These are phyloP conservation scores for Mortierella antarctica DNA, from an alignment of 192 early-diverging fungal species.

Conservation along the genomic window DNA sequence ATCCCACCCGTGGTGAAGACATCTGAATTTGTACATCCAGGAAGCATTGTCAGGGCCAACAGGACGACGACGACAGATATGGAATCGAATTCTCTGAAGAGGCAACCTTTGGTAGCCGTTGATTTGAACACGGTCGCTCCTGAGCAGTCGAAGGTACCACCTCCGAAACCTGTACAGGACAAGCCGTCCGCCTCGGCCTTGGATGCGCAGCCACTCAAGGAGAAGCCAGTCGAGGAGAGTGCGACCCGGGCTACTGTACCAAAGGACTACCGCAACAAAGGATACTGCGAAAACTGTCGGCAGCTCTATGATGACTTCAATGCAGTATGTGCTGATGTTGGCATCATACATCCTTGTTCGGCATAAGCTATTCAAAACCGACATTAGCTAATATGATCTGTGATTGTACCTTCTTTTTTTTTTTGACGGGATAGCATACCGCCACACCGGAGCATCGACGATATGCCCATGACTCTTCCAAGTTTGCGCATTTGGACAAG, in stretches of 20 bases:
- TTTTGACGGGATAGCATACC: slow-evolving; percentile 16
- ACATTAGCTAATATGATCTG: neutral
- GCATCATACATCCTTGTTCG: neutral
- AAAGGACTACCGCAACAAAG: slow-evolving; percentile 9
- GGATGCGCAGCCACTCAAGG: too few species aligned
- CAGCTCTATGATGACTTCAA: slow-evolving; percentile 10
- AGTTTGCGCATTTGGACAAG: slow-evolving; percentile 27
- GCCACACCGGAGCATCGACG: slow-evolving; percentile 17
- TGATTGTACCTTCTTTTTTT: neutral
- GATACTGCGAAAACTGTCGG: slow-evolving; percentile 46
- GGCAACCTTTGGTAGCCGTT: neutral
- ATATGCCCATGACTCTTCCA: slow-evolving; percentile 23
- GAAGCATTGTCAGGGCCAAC: neutral
- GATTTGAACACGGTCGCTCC: neutral
- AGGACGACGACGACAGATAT: neutral
- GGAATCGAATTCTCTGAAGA: neutral
- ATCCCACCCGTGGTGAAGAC: slow-evolving; percentile 1
- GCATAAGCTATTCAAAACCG: neutral
- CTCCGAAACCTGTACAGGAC: too few species aligned
- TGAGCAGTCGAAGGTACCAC: neutral
- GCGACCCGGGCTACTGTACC: neutral
- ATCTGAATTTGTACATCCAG: slow-evolving; percentile 17
- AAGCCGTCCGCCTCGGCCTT: too few species aligned
- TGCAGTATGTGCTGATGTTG: slow-evolving; percentile 7
- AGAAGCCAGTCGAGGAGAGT: neutral